Percentiles rank a stretch among this genome's conserved stretches.
phyloP scores from a whole-genome alignment of 441 rosid genomes.

The Brassica balearica region DNA sequence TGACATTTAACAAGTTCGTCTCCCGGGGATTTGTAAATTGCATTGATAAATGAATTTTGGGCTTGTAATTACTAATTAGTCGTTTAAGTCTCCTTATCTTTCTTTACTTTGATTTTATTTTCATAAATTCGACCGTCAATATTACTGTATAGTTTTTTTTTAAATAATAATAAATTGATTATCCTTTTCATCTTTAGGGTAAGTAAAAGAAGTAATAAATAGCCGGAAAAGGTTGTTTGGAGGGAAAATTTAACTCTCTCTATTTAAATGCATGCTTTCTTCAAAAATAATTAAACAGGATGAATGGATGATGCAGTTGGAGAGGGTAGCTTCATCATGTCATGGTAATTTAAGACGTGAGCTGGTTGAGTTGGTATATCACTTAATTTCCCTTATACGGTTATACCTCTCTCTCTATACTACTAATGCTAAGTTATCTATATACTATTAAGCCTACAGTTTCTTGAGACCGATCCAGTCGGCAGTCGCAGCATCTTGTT shows the following conservation, averaged over 20 bases:
- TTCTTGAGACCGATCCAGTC: constrained; percentile 3
- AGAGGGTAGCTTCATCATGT: constrained; percentile 18
- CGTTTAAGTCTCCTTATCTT: background rate
- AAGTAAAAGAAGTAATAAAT: background rate
- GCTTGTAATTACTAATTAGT: background rate
- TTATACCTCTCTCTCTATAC: constrained; percentile 6
- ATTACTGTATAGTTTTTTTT: background rate
- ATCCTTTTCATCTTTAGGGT: background rate
- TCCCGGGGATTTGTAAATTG: background rate
- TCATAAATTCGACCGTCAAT: background rate
- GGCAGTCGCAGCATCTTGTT: background rate
- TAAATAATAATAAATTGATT: background rate
- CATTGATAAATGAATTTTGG: background rate
- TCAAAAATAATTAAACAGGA: background rate
- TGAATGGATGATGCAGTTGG: no score
- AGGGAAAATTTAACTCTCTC: background rate
- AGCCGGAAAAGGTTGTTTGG: background rate
- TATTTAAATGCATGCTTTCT: background rate
- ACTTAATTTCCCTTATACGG: constrained; percentile 33
- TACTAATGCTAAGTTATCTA: background rate
- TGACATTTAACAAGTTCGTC: background rate
- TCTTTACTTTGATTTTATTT: background rate
- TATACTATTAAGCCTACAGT: no score
- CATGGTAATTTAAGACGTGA: constrained; percentile 35
- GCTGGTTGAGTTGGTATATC: constrained; percentile 46